A percentile compares a stretch with the other conserved stretches of the same genome.
These are phyloP conservation scores for Apiospora arundinis DNA, from an alignment of 2,329 filamentous ascomycete species.

Conservation along the genomic window DNA sequence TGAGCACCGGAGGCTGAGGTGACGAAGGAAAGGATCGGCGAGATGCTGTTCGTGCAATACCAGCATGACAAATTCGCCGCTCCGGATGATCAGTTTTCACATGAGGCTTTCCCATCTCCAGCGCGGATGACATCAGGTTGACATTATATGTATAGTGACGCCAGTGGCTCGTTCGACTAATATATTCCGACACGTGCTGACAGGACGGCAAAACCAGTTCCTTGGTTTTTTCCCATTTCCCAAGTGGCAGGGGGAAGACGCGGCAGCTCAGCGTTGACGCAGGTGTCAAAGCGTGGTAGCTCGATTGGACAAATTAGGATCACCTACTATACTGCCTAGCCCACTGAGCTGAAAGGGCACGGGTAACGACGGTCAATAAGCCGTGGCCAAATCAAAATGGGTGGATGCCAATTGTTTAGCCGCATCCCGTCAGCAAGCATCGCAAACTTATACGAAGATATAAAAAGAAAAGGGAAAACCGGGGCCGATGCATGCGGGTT, in stretches of 20 bases:
- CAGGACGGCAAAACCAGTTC: neutral
- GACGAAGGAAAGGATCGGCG: neutral
- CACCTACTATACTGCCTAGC: neutral
- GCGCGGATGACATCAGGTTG: neutral
- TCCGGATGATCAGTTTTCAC: neutral
- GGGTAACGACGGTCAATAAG: neutral
- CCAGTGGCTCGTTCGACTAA: neutral
- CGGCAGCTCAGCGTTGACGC: neutral
- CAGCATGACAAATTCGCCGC: neutral
- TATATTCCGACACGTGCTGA: constrained; percentile 1
- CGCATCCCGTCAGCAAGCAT: neutral
- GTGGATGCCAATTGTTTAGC: neutral
- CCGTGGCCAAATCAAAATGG: neutral
- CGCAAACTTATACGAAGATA: neutral
- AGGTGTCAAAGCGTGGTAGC: neutral
- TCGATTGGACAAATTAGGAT: neutral
- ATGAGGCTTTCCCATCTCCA: neutral
- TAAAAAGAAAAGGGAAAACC: constrained; percentile 1
- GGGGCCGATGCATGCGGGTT: neutral
- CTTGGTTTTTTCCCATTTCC: neutral
- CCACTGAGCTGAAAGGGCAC: neutral
- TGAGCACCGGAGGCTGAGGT: neutral
- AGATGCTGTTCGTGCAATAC: neutral
- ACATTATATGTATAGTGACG: neutral
- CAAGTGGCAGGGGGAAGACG: neutral